Evolutionary conservation across 257 asterid species (phyloP).

Genomic region (Thymus quinquecostatus): DNA sequence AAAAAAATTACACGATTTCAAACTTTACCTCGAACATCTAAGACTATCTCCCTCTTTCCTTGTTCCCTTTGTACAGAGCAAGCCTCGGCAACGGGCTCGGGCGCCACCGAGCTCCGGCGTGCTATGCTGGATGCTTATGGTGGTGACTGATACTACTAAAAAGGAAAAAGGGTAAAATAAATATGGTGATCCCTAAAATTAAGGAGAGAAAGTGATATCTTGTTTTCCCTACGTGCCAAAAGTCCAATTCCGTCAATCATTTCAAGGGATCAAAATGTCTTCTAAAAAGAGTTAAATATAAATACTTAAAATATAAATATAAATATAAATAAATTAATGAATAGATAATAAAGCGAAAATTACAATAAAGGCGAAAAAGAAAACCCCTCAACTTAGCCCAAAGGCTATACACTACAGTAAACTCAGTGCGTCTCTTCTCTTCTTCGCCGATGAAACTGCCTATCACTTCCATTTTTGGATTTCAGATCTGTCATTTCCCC

Average conservation of each 20-base stretch:
- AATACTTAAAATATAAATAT: too few species aligned
- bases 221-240: conserved; percentile 23
- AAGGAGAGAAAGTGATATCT: conserved; percentile 7
- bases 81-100: too few species aligned
- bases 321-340: too few species aligned
- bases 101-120: too few species aligned
- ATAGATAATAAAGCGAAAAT: neutral
- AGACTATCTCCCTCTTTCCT: too few species aligned
- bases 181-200: neutral
- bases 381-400: conserved; percentile 14
- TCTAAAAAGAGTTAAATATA: neutral
- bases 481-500: conserved; percentile 41
- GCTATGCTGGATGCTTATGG: too few species aligned
- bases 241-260: conserved; percentile 22
- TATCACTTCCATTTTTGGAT: conserved; percentile 37
- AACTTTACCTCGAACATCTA: too few species aligned
- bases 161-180: too few species aligned
- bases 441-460: conserved; percentile 32
- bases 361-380: neutral
- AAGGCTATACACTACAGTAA: neutral
- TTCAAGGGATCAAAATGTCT: neutral
- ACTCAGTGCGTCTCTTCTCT: conserved; percentile 9
- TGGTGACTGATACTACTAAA: too few species aligned
- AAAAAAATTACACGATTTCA: too few species aligned
- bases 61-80: too few species aligned